A percentile compares a stretch with the other conserved stretches of the same genome.
Evolutionary conservation across 495 filamentous ascomycete species (phyloP).

Genomic region (Cercophora newfieldiana): DNA sequence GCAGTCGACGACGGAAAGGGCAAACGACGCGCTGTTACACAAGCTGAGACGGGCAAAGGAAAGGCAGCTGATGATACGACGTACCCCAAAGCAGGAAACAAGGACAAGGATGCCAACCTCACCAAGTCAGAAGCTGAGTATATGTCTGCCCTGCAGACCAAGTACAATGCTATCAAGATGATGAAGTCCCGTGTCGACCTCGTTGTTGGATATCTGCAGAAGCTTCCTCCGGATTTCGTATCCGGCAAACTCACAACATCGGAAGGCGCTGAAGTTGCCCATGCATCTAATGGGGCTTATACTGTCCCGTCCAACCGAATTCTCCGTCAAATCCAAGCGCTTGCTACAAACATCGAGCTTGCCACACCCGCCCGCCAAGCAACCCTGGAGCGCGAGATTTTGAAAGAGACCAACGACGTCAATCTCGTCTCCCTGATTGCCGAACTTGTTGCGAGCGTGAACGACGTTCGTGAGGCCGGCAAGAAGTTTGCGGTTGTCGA

Average conservation of each 20-base stretch:
- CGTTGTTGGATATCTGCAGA: constrained; percentile 75
- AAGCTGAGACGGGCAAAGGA: constrained; percentile 28
- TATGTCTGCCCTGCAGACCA: constrained; percentile 70
- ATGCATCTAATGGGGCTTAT: constrained; percentile 41
- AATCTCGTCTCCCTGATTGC: constrained; percentile 70
- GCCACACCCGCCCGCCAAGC: constrained; percentile 55
- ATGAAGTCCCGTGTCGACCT: constrained; percentile 81
- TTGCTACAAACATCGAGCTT: constrained; percentile 62
- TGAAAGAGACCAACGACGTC: constrained; percentile 76
- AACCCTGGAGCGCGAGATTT: constrained; percentile 57
- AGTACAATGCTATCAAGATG: constrained; percentile 89
- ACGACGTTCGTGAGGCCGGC: constrained; percentile 67
- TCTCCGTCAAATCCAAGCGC: constrained; percentile 64
- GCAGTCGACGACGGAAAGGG: constrained; percentile 47
- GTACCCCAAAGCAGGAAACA: constrained; percentile 19
- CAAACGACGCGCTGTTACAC: constrained; percentile 43
- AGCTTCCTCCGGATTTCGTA: constrained; percentile 65
- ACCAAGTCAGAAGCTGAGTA: constrained; percentile 76
- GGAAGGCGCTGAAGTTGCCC: constrained; percentile 34
- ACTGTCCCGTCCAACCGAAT: constrained; percentile 62
- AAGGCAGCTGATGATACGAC: not conserved
- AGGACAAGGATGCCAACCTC: constrained; percentile 53
- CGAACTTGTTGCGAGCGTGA: constrained; percentile 64
- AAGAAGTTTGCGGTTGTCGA: constrained; percentile 70
- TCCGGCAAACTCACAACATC: constrained; percentile 39